These are phyloP conservation scores for Cryphonectria parasitica DNA, from an alignment of 2,329 filamentous ascomycete species.

Conservation along the genomic window DNA sequence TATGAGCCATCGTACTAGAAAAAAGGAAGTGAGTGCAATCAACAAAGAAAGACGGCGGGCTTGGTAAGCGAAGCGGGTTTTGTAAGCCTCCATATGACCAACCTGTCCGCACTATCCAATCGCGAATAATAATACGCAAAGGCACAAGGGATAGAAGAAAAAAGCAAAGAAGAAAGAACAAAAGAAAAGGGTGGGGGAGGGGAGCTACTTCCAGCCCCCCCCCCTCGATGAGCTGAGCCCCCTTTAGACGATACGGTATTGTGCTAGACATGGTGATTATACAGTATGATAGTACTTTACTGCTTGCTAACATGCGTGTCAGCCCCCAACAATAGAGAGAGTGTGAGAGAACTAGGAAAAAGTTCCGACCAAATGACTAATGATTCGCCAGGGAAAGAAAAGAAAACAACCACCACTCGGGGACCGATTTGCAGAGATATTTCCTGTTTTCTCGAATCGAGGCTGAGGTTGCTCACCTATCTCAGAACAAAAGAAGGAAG, in stretches of 20 bases:
- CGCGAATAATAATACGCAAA: not conserved
- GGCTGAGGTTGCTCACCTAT: not conserved
- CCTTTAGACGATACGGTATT: not conserved
- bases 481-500: not conserved
- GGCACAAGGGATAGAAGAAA: not conserved
- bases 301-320: conserved; percentile 1
- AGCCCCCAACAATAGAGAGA: not conserved
- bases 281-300: not conserved
- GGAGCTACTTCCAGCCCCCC: not conserved
- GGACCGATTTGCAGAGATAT: not conserved
- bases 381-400: not conserved
- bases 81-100: not conserved
- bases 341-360: too few species aligned
- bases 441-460: not conserved
- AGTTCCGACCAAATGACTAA: not conserved
- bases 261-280: not conserved
- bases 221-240: not conserved
- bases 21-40: not conserved
- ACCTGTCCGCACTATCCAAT: not conserved
- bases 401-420: not conserved
- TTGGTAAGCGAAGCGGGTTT: not conserved
- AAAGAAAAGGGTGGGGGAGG: too few species aligned
- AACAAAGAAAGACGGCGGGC: not conserved
- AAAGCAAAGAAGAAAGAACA: too few species aligned
- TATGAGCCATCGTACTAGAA: not conserved